Percentiles rank a stretch among this genome's conserved stretches.
These are phyloP conservation scores for Microstroma glucosiphilum DNA, from an alignment of 1,284 basidiomycete species.

Conservation along the genomic window DNA sequence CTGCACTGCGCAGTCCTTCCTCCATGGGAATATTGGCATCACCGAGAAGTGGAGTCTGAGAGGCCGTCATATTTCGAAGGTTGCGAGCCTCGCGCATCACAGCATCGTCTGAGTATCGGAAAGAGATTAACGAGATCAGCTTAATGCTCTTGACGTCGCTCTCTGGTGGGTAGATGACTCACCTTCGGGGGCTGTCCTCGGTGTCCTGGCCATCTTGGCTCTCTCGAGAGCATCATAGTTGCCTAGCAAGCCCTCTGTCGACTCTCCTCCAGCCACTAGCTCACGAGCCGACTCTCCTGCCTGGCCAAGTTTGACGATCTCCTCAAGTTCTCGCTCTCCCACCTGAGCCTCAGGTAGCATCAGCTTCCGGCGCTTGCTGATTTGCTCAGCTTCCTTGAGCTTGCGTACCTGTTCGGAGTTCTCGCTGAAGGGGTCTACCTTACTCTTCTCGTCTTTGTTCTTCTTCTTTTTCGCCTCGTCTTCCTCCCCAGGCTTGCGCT, in stretches of 20 bases:
- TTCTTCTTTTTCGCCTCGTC: conserved; percentile 64
- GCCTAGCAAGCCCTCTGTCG: conserved; percentile 73
- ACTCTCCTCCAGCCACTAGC: conserved; percentile 58
- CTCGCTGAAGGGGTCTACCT: conserved; percentile 56
- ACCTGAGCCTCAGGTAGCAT: conserved; percentile 86
- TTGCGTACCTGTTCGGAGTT: conserved; percentile 95
- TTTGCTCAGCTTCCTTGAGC: conserved; percentile 91
- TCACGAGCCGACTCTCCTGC: conserved; percentile 81
- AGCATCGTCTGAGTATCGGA: conserved; percentile 30
- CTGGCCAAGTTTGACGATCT: conserved; percentile 96
- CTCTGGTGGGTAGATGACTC: conserved; percentile 59
- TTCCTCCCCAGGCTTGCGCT: conserved; percentile 61
- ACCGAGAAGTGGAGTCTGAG: conserved; percentile 89
- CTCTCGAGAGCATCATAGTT: conserved; percentile 84
- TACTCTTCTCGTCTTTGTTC: conserved; percentile 60
- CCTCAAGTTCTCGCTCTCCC: conserved; percentile 89
- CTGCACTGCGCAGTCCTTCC: conserved; percentile 79
- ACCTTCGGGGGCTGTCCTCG: conserved; percentile 73
- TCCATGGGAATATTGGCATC: conserved; percentile 93
- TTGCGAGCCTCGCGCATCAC: conserved; percentile 90
- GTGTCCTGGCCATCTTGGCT: conserved; percentile 84
- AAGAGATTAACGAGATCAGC: conserved; percentile 28
- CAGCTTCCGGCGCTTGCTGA: conserved; percentile 78
- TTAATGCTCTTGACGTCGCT: conserved; percentile 55
- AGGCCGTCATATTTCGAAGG: conserved; percentile 80